Percentiles rank a stretch among this genome's conserved stretches.
Conservation (phyloP, 768 basidiomycete species). For the Pleurotus tuoliensis region DNA sequence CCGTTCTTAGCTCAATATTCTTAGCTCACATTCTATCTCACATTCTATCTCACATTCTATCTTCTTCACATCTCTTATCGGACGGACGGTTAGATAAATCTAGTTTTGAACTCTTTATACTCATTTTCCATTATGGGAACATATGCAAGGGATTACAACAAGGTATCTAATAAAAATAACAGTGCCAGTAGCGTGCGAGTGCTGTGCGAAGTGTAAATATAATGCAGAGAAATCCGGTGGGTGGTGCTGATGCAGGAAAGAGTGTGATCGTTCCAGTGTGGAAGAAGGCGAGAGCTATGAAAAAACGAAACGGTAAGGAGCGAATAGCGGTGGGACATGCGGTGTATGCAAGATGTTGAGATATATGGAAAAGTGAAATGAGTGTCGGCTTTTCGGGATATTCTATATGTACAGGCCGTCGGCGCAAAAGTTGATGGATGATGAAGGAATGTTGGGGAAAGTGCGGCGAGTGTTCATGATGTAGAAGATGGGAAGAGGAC, state of each 20-base stretch:
- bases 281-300: neutral
- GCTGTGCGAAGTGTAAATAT: neutral
- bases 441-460: neutral
- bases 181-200: slow-evolving; percentile 2
- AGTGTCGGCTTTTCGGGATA: neutral
- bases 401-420: neutral
- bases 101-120: neutral
- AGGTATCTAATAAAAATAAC: slow-evolving; percentile 8
- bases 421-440: neutral
- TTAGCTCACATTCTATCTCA: no score
- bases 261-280: neutral
- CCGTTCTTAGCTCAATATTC: no score
- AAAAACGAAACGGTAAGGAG: neutral
- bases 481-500: no score
- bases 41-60: no score
- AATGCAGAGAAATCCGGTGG: slow-evolving; percentile 7
- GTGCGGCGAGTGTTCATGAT: no score
- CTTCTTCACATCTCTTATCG: no score
- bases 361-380: no score
- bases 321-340: neutral
- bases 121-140: neutral
- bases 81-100: no score
- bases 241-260: slow-evolving; percentile 1
- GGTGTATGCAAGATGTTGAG: neutral
- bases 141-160: slow-evolving; percentile 8